Conservation (phyloP, 345 rosid genomes). For the Odontarrhena argentea region DNA sequence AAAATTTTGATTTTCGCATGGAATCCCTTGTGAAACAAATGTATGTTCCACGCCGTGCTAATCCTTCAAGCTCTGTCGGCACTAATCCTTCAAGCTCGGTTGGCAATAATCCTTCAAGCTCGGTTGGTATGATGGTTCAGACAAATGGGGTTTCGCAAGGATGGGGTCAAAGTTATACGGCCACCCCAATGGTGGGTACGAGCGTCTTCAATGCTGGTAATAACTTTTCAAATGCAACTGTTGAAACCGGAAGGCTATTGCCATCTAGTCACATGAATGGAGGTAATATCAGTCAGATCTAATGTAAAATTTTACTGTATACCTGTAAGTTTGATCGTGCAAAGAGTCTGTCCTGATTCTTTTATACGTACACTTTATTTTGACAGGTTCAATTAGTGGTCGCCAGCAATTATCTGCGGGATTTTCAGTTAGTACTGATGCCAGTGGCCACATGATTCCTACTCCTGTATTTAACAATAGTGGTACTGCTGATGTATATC, state of each 20-base stretch:
- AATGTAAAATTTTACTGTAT: slow-evolving; percentile 46
- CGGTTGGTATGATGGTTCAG: slow-evolving; percentile 75
- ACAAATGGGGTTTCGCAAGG: slow-evolving; percentile 73
- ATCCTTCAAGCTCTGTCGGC: slow-evolving; percentile 10
- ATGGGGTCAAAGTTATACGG: slow-evolving; percentile 55
- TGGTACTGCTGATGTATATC: slow-evolving; percentile 47
- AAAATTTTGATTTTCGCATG: slow-evolving; percentile 67
- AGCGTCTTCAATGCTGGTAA: slow-evolving; percentile 45
- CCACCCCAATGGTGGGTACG: slow-evolving; percentile 61
- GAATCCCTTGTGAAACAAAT: slow-evolving; percentile 42
- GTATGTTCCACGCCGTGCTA: slow-evolving; percentile 55
- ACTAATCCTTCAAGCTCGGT: neutral
- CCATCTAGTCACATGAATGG: slow-evolving; percentile 55
- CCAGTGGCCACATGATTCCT: slow-evolving; percentile 88
- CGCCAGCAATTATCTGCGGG: slow-evolving; percentile 65
- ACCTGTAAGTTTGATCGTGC: slow-evolving; percentile 26
- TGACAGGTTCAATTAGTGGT: slow-evolving; percentile 67
- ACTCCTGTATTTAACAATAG: slow-evolving; percentile 70
- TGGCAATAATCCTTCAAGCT: slow-evolving; percentile 48
- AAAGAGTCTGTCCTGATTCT: slow-evolving; percentile 8
- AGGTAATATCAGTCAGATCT: slow-evolving; percentile 51
- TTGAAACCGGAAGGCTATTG: slow-evolving; percentile 57
- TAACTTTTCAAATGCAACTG: slow-evolving; percentile 52
- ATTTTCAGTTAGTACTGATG: slow-evolving; percentile 61
- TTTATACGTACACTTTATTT: slow-evolving; percentile 15